These are phyloP conservation scores for Aspergillus calidoustus DNA, from an alignment of 2,329 filamentous ascomycete species.

Conservation along the genomic window DNA sequence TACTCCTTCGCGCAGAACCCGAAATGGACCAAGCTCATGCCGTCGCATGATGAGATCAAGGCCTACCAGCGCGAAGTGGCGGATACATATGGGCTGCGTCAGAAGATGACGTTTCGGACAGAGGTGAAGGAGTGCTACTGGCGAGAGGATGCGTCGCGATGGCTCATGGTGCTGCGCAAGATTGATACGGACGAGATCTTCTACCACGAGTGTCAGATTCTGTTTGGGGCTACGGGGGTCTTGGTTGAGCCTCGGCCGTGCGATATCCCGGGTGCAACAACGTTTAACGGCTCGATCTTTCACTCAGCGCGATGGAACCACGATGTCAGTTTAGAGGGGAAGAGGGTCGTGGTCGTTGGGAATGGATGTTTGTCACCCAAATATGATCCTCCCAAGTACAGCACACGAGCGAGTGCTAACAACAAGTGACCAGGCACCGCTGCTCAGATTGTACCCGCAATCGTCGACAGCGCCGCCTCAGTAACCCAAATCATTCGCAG, in stretches of 20 bases:
- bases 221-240: conserved; percentile 58
- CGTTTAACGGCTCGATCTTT: conserved; percentile 29
- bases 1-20: conserved; percentile 59
- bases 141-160: conserved; percentile 56
- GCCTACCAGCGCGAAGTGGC: conserved; percentile 56
- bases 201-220: conserved; percentile 52
- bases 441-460: conserved; percentile 32
- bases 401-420: neutral
- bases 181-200: conserved; percentile 27
- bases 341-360: conserved; percentile 34
- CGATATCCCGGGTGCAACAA: conserved; percentile 30
- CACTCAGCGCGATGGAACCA: conserved; percentile 36
- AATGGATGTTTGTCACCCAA: conserved; percentile 38
- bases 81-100: conserved; percentile 49
- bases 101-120: conserved; percentile 22
- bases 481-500: conserved; percentile 62
- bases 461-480: conserved; percentile 49
- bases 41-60: conserved; percentile 55
- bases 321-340: conserved; percentile 26
- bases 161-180: conserved; percentile 42
- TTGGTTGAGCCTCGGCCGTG: conserved; percentile 20
- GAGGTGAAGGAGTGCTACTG: conserved; percentile 43
- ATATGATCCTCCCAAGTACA: too few relatives aligned
- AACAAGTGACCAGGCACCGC: conserved; percentile 24
- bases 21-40: conserved; percentile 55